These are phyloP conservation scores for Aspergillus chevalieri DNA, from an alignment of 2,329 filamentous ascomycete species.

Conservation along the genomic window DNA sequence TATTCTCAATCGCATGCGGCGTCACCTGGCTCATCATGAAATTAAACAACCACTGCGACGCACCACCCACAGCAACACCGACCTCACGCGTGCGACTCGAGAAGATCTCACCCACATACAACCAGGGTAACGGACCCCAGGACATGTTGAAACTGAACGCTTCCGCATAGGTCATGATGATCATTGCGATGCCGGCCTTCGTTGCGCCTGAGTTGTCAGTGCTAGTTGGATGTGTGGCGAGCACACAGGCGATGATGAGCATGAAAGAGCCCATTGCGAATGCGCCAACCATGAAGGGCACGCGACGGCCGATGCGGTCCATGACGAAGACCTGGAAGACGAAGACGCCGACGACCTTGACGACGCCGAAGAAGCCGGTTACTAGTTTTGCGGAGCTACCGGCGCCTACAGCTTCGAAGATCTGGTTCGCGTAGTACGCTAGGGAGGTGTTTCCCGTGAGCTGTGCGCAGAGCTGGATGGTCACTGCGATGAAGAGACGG, in stretches of 20 bases:
- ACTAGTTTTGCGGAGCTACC: constrained; percentile 44
- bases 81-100: constrained; percentile 31
- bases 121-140: constrained; percentile 33
- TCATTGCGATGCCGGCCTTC: constrained; percentile 39
- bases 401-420: constrained; percentile 47
- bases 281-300: constrained; percentile 45
- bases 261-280: constrained; percentile 49
- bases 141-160: constrained; percentile 38
- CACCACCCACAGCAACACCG: constrained; percentile 29
- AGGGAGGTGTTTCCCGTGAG: constrained; percentile 48
- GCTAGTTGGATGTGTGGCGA: constrained; percentile 40
- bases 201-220: constrained; percentile 26
- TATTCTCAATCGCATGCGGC: constrained; percentile 40
- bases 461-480: constrained; percentile 47
- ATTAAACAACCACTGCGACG: constrained; percentile 37
- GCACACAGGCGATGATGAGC: constrained; percentile 48
- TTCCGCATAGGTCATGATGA: constrained; percentile 49
- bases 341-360: constrained; percentile 46
- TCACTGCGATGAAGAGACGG: constrained; percentile 45
- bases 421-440: constrained; percentile 49
- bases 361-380: constrained; percentile 49
- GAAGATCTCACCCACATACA: constrained; percentile 35
- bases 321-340: constrained; percentile 46
- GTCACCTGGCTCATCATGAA: constrained; percentile 36
- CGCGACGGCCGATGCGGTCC: constrained; percentile 45